phyloP scores from a whole-genome alignment of 2,329 filamentous ascomycete genomes.

The Botrytis fragariae region DNA sequence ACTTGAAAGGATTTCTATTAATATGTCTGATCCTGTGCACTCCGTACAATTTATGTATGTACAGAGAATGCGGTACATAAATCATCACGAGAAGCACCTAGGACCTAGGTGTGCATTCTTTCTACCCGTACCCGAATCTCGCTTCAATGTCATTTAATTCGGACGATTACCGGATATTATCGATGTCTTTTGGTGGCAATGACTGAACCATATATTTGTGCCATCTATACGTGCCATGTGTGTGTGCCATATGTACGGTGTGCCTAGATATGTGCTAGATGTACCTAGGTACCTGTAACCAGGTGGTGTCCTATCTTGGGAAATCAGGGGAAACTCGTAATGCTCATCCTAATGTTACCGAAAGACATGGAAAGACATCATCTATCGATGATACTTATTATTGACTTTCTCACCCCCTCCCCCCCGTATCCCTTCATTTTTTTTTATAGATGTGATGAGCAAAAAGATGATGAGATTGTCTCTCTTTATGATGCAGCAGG shows the following conservation, averaged over 20 bases:
- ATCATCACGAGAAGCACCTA: background rate
- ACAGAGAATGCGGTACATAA: too few relatives aligned
- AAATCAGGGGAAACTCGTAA: slow-evolving; percentile 9
- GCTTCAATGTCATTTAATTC: background rate
- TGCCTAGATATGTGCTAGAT: background rate
- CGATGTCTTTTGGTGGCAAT: background rate
- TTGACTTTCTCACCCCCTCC: background rate
- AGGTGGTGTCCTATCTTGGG: background rate
- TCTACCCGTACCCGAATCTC: background rate
- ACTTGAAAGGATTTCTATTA: background rate
- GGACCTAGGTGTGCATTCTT: background rate
- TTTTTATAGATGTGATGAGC: slow-evolving; percentile 4
- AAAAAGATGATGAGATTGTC: slow-evolving; percentile 14
- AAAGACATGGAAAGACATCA: background rate
- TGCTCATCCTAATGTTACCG: slow-evolving; percentile 3
- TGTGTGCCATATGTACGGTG: background rate
- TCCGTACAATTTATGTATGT: background rate
- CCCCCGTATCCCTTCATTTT: background rate
- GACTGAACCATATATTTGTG: background rate
- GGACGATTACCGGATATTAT: background rate
- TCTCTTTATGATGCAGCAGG: slow-evolving; percentile 6
- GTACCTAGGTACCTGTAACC: background rate
- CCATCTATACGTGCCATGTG: background rate
- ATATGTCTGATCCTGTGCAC: background rate
- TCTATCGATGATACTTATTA: background rate